Conservation (phyloP, 495 filamentous ascomycete species). For the Evansstolkia leycettana region DNA sequence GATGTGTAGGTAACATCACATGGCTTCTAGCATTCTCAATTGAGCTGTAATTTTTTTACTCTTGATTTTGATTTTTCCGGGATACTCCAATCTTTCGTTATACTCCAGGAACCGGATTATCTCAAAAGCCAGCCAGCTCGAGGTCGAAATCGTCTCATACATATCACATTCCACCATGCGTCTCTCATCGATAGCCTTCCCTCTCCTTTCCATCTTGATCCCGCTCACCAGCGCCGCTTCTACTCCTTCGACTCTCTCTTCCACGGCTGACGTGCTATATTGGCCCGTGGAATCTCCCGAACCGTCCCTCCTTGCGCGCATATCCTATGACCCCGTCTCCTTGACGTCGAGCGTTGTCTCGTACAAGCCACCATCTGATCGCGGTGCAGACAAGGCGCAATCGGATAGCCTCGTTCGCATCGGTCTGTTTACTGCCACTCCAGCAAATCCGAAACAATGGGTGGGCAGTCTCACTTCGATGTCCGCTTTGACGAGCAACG, state of each 20-base stretch:
- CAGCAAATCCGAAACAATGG: slow-evolving; percentile 25
- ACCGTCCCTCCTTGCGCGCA: slow-evolving; percentile 27
- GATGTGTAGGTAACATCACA: too few relatives aligned
- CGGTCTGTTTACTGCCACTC: slow-evolving; percentile 20
- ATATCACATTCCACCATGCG: slow-evolving; percentile 22
- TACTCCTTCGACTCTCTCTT: slow-evolving; percentile 4
- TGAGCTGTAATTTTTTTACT: too few relatives aligned
- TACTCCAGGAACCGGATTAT: too few relatives aligned
- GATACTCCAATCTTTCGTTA: too few relatives aligned
- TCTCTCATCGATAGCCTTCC: slow-evolving; percentile 8
- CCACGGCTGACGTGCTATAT: slow-evolving; percentile 24
- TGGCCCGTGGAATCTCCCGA: slow-evolving; percentile 24
- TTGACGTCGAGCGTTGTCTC: slow-evolving; percentile 21
- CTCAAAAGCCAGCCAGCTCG: too few relatives aligned
- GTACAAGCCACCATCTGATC: slow-evolving; percentile 19
- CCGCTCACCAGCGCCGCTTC: slow-evolving; percentile 7
- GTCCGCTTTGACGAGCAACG: slow-evolving; percentile 13
- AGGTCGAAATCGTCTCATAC: too few relatives aligned
- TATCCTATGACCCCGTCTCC: slow-evolving; percentile 25
- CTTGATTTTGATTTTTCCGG: too few relatives aligned
- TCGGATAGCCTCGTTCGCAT: slow-evolving; percentile 20
- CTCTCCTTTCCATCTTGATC: slow-evolving; percentile 7
- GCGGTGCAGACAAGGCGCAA: background rate
- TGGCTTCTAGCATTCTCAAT: too few relatives aligned
- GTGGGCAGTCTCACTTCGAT: slow-evolving; percentile 24